Evolutionary conservation across 306 rosid genomes (phyloP).

Genomic region (Astragalus membranaceus): DNA sequence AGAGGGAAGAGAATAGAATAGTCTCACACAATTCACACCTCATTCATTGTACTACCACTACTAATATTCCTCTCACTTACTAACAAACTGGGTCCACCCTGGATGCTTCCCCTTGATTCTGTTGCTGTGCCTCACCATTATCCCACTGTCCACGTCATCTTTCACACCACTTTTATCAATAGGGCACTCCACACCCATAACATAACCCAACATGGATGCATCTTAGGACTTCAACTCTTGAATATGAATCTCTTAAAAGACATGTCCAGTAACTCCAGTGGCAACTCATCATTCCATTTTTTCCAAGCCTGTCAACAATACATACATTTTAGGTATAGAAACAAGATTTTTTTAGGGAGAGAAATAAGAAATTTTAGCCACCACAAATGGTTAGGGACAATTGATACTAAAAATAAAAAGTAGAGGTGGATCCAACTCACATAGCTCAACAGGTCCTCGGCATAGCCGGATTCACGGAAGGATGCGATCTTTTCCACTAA

Average conservation of each 20-base stretch:
- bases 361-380: not conserved
- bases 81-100: too few relatives aligned
- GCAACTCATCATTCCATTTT: conserved; percentile 30
- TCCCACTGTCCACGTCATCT: too few relatives aligned
- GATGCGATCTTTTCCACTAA: conserved; percentile 27
- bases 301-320: conserved; percentile 41
- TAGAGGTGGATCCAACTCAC: conserved; percentile 17
- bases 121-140: too few relatives aligned
- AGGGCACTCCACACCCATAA: too few relatives aligned
- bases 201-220: conserved; percentile 50
- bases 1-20: too few relatives aligned
- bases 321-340: not conserved
- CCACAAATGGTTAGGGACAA: not conserved
- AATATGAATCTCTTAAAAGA: conserved; percentile 18
- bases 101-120: too few relatives aligned
- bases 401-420: not conserved
- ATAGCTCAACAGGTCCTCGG: conserved; percentile 21
- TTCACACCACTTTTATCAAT: too few relatives aligned
- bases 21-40: too few relatives aligned
- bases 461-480: conserved; percentile 19
- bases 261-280: conserved; percentile 34
- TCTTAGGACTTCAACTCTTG: conserved; percentile 37
- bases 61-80: too few relatives aligned
- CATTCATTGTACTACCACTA: too few relatives aligned
- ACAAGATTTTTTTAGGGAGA: not conserved